A percentile compares a stretch with the other conserved stretches of the same genome.
Evolutionary conservation across 164 flowering plant species (phyloP).

Genomic region (Vitis cinerea): DNA sequence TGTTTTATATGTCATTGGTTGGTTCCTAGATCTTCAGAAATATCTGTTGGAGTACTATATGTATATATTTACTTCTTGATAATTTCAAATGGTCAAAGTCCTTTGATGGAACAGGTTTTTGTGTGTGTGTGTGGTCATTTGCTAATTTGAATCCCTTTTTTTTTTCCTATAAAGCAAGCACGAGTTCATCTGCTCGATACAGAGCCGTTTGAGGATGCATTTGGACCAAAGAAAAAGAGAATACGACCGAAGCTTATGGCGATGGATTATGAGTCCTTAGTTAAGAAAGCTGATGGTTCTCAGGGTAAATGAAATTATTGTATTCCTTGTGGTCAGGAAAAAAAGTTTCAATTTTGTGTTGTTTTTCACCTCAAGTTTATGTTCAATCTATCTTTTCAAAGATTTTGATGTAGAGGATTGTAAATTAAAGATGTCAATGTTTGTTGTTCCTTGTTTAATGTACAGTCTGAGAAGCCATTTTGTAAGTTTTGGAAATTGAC

Average conservation of each 20-base stretch:
- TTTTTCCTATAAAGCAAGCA: conserved; percentile 56
- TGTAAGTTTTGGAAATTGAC: neutral
- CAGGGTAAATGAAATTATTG: conserved; percentile 48
- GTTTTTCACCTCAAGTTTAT: neutral
- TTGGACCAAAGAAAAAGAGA: conserved; percentile 94
- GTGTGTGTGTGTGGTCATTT: neutral
- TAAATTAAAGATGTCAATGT: neutral
- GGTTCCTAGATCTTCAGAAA: neutral
- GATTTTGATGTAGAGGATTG: neutral
- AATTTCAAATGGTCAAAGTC: neutral
- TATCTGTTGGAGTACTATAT: neutral
- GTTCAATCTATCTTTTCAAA: neutral
- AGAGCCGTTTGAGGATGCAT: conserved; percentile 77
- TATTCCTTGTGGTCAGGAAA: neutral
- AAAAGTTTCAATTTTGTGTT: neutral
- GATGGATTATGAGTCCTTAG: conserved; percentile 75
- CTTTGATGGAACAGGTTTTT: neutral
- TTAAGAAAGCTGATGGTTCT: conserved; percentile 75
- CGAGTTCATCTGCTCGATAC: conserved; percentile 89
- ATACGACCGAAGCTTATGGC: conserved; percentile 87
- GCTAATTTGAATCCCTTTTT: conserved; percentile 3
- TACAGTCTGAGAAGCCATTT: neutral
- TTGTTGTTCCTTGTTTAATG: neutral
- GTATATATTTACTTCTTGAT: neutral
- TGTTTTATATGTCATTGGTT: neutral